Evolutionary conservation across 2,329 filamentous ascomycete genomes (phyloP), one percentile per base, ranked within the genome.

Genomic region (Ascochyta koolunga): DNA sequence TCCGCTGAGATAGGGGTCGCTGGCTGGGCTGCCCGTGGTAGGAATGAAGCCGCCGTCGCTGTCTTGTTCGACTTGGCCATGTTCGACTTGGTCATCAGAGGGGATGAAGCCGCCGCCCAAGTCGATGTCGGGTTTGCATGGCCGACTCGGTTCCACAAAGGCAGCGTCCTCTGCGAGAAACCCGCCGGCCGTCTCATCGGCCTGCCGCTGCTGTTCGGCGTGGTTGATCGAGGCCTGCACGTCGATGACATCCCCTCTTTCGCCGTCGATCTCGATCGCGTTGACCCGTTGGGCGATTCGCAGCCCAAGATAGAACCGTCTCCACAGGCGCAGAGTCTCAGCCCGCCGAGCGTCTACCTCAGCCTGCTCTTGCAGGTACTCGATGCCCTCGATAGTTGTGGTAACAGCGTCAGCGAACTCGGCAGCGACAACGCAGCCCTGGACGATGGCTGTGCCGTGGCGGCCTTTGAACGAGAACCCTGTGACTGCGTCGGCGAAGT

Each of bases 391-490:
- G 16, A 96, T 81, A 0, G 90, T 87, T 4, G 85, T 86, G 52
- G 83, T 77, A 0, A 97, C 81, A 0, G 89, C 92, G 50, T 93
- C 90, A 7, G 79, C 81, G 56, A 87, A 85, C 70, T 93, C 89
- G 15, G 76, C 71, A 0, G 92, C 88, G 1, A 96, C 86, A 0
- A 99, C 86, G 1, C 89, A 83, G 2, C 95, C 95, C 32, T 85
- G 83, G 2, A 95, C 77, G 2, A 97, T 83, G 1, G 95, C 92
- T 2, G 91, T 97, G 15, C 93, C 93, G 50, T 91, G 87, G 2
- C 91, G 85, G 0, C 92, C 92, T 68, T 86, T 88, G 77, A 98
- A 99, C 32, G 88, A 82, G 67, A 98, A 99, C 0, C 93, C 93
- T 0, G 89, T 95, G 5, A 99, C 85, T 0, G 95, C 95, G 27